Evolutionary conservation across 2,329 filamentous ascomycete species (phyloP), one percentile per base, ranked within the genome.

Genomic region (Fusarium solani-melongenae): DNA sequence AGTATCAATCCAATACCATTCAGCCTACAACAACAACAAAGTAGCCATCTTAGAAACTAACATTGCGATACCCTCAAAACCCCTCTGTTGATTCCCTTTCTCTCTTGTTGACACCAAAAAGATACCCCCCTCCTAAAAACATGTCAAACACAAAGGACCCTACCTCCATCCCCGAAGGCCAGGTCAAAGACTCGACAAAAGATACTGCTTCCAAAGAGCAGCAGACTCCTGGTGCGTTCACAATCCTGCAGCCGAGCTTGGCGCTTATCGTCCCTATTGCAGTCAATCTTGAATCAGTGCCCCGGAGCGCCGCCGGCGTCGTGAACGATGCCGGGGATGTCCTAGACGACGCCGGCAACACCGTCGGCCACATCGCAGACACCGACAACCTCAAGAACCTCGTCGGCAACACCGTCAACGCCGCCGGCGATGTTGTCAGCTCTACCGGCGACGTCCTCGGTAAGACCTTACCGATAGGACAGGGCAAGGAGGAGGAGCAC

Each of bases 291-390:
- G 66, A 80, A 27, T 77, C 76, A 51, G 74, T 82, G 46, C 82
- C 82, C 33, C 77, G 82, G 60, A 83, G 85, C 14, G 81, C 81
- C 53, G 83, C 82, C 20, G 82, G 84, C 38, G 79, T 83, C 57
- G 85, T 87, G 60, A 84, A 83, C 76, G 83, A 86, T 67, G 75
- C 79, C 24, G 86, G 86, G 17, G 84, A 86, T 17, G 83, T 87
- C 20, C 78, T 87, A 39, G 84, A 87, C 65, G 78, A 83, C 12
- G 75, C 83, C 12, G 86, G 84, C 60, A 85, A 86, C 60, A 80
- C 79, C 10, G 76, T 87, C 46, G 85, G 85, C 62, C 84, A 79
- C 68, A 79, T 87, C 64, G 79, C 80, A 60, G 82, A 84, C 46
- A 81, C 83, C 24, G 69, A 78, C 58, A 82, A 86, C 49, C 73